Evolutionary conservation across 306 rosid species (phyloP), one percentile per base, ranked within the genome.

Genomic region (Lablab purpureus): DNA sequence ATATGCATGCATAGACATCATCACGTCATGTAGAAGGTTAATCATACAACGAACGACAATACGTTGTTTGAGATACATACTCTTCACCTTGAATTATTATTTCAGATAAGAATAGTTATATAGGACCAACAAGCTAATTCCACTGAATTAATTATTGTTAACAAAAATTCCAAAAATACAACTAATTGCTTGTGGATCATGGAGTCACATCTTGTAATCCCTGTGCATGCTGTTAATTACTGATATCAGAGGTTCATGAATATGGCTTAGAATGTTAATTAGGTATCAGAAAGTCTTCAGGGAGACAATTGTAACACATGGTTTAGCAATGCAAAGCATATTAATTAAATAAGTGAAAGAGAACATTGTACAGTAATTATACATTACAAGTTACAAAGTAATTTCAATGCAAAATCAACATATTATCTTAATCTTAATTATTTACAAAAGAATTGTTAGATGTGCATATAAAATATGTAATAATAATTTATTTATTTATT

Each of bases 1-100:
- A 55, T 55, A 55, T 55, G 62, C 62, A 55, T 21, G 62, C 62
- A 55, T 10, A 55, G 6, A 55, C 62, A 55, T 21, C 30, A 55
- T 55, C 30, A 21, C 6, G 15, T 55, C 62, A 21, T 3, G 62
- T 55, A 55, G 30, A 55, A 55, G 62, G 62, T 55, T 55, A 55
- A 55, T 55, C 62, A 55, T 55, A 55, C 62, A 55, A 55, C 62
- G 21, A 55, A 55, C 30, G 62, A 55, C 62, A 55, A 22, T 55
- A 55, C 60, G 30, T 55, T 55, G 15, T 55, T 55, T 55, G 62
- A 55, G 5, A 55, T 55, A 55, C 62, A 55, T 55, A 10, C 30
- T 55, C 62, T 55, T 55, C 62, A 55, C 62, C 62, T 55, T 55
- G 15, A 55, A 21, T 21, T 21, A 55, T 55, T 55, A n/a, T n/a